Evolutionary conservation across 2,329 filamentous ascomycete species (phyloP), one percentile per base, ranked within the genome.

Genomic region (Neofusicoccum parvum): DNA sequence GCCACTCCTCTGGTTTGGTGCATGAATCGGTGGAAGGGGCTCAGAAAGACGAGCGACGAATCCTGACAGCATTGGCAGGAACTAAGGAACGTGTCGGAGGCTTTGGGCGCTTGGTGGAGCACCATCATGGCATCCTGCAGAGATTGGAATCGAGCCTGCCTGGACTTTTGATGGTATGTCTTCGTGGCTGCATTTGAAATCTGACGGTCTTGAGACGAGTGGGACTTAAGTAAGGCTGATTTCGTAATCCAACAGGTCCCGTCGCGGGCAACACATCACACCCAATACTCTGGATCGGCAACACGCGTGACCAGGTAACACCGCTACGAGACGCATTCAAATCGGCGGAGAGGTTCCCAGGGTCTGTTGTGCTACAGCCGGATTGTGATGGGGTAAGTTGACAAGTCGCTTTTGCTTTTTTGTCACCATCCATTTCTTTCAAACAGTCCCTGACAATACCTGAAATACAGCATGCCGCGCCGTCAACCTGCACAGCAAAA

Each of bases 331-430:
- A 34, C 32, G 83, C 81, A 1, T 70, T 69, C 27, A 70, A 74
- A 41, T 80, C 80, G 79, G 72, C 74, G 6, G 69, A 56, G 20
- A 70, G 72, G 1, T 85, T 84, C 68, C 76, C 79, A 0, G 80
- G 79, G 1, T 81, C 79, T n/a, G 73, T 71, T 2, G 73, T 85
- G 6, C 72, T 86, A 4, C 72, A 80, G 23, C 80, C 81, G 66
- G 79, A 85, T 66, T 68, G 67, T 20, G 70, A 71, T 5, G 74
- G 75, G 14, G 39, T 20, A 43, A 60, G n/a, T 45, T 32, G 56
- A 60, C 39, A 4, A 36, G 39, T 48, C 34, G 20, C 17, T 27
- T 39, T 56, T 23, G 17, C 15, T 54, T 23, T 27, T 49, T 20
- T 14, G 23, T 12, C 12, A 32, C 48, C 14, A 34, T 49, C n/a